A percentile compares a stretch with the other conserved stretches of the same genome.
phyloP scores from a whole-genome alignment of 2,329 filamentous ascomycete genomes.

The Sclerotinia nivalis region DNA sequence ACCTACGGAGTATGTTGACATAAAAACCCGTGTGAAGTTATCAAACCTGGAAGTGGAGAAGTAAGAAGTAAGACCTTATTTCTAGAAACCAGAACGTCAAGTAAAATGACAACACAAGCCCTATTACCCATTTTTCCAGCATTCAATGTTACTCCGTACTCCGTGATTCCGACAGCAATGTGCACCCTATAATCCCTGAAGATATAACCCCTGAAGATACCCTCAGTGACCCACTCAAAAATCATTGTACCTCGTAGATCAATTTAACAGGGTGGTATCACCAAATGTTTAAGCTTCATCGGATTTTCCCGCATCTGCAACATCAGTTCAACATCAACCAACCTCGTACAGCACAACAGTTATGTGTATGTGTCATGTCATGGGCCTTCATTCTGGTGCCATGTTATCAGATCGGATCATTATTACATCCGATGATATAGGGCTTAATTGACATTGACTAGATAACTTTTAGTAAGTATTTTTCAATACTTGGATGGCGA shows the following conservation, averaged over 20 bases:
- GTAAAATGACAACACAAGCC: constrained; percentile 2
- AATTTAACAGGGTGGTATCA: neutral
- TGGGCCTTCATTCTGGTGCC: neutral
- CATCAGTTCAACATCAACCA: neutral
- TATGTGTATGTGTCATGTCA: neutral
- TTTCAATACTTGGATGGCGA: constrained; percentile 11
- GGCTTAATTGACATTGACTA: neutral
- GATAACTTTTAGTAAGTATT: neutral
- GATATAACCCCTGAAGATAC: neutral
- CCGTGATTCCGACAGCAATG: neutral
- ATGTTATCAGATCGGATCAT: constrained; percentile 12
- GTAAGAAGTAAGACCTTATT: neutral
- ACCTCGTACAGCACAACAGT: constrained; percentile 11
- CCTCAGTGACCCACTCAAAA: neutral
- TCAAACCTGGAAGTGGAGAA: neutral
- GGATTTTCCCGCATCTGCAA: neutral
- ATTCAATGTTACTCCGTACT: too few species aligned
- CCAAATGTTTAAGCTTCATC: neutral
- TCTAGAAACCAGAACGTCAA: neutral
- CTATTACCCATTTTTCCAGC: neutral
- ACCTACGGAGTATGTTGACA: neutral
- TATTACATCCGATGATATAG: neutral
- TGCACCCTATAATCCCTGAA: neutral
- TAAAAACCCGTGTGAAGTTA: neutral
- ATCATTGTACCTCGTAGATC: neutral